A percentile compares a stretch with the other conserved stretches of the same genome.
Evolutionary conservation across 2,329 filamentous ascomycete species (phyloP).

Genomic region (Gremmenia infestans): DNA sequence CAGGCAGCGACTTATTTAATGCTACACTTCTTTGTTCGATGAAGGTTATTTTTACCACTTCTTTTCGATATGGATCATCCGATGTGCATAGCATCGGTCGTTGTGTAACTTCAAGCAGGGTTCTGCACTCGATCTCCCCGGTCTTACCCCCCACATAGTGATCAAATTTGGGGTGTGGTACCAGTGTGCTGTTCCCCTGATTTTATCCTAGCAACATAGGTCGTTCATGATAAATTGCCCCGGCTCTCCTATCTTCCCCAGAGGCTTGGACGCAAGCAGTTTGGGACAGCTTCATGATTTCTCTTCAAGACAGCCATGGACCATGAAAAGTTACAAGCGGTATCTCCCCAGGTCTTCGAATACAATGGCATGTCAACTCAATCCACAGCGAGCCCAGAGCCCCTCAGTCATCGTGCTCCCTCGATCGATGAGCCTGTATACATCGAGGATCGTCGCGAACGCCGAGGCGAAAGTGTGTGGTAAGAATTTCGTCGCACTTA

Average conservation of each 20-base stretch:
- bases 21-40: too few relatives aligned
- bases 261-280: background rate
- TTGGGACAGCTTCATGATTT: background rate
- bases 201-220: background rate
- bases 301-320: slow-evolving; percentile 16
- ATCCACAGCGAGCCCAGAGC: slow-evolving; percentile 20
- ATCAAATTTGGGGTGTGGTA: background rate
- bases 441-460: slow-evolving; percentile 23
- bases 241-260: background rate
- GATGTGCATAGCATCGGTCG: too few relatives aligned
- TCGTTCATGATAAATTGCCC: background rate
- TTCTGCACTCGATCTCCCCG: too few relatives aligned
- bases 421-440: slow-evolving; percentile 22
- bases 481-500: slow-evolving; percentile 8
- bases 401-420: slow-evolving; percentile 14
- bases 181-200: background rate
- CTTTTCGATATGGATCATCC: too few relatives aligned
- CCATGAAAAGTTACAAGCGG: slow-evolving; percentile 28
- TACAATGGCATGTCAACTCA: slow-evolving; percentile 13
- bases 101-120: too few relatives aligned
- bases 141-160: too few relatives aligned
- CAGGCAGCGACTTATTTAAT: too few relatives aligned
- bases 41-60: too few relatives aligned
- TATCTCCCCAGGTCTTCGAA: slow-evolving; percentile 25
- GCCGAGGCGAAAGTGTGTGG: slow-evolving; percentile 27